Percentiles rank a stretch among this genome's conserved stretches.
phyloP scores from a whole-genome alignment of 2,329 filamentous ascomycete genomes.

The Aspergillus felis region DNA sequence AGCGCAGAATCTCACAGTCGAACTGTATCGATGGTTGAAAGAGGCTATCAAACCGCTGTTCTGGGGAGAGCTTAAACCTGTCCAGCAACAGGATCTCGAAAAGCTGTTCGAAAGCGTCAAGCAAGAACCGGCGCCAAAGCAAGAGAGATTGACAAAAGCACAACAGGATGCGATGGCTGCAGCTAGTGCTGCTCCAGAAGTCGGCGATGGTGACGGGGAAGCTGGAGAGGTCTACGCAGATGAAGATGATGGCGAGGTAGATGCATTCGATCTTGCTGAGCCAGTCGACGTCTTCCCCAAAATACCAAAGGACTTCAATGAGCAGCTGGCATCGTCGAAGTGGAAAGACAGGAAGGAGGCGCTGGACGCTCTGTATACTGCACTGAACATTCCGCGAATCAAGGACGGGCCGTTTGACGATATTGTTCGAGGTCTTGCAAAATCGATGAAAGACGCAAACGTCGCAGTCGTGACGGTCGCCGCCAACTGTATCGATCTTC shows the following conservation, averaged over 20 bases:
- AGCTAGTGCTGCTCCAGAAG: constrained; percentile 59
- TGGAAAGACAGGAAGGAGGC: constrained; percentile 99
- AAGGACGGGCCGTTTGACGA: constrained; percentile 88
- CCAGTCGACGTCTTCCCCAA: constrained; percentile 82
- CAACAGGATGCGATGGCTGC: constrained; percentile 80
- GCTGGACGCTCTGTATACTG: constrained; percentile 72
- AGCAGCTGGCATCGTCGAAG: constrained; percentile 82
- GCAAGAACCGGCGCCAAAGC: constrained; percentile 79
- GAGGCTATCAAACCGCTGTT: constrained; percentile 99
- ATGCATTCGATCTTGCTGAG: constrained; percentile 77
- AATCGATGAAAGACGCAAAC: constrained; percentile 98
- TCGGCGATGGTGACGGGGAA: constrained; percentile 53
- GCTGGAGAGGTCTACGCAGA: constrained; percentile 59
- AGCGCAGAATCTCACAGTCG: constrained; percentile 83
- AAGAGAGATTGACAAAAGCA: constrained; percentile 80
- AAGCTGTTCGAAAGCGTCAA: constrained; percentile 93
- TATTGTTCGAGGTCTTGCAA: constrained; percentile 76
- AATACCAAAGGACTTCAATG: constrained; percentile 75
- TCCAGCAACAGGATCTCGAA: constrained; percentile 91
- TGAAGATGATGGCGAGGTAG: constrained; percentile 63
- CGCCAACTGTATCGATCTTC: constrained; percentile 83
- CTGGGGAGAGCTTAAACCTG: constrained; percentile 91
- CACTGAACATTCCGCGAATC: constrained; percentile 81
- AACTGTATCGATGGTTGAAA: constrained; percentile 93
- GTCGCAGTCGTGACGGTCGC: constrained; percentile 90